Conservation (phyloP, 768 basidiomycete species). For the Lenzites betulinus region DNA sequence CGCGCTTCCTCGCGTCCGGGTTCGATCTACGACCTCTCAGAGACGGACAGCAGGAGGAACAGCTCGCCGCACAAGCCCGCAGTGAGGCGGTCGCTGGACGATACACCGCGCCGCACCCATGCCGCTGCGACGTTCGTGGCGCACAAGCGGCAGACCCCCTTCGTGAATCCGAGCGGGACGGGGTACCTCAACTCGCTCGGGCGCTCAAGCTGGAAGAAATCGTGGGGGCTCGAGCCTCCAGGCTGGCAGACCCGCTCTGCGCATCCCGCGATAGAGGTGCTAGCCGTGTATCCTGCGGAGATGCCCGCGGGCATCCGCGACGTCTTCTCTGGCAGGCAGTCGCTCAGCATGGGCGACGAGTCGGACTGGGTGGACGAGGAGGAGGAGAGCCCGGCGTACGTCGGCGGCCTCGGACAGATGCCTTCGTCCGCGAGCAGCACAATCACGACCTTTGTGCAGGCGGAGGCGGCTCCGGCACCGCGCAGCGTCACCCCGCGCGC, state of each 20-base stretch:
- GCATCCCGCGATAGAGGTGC: conserved; percentile 71
- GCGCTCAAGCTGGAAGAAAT: conserved; percentile 85
- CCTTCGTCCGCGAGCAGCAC: conserved; percentile 26
- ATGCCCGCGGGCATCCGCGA: conserved; percentile 58
- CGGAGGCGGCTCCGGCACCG: conserved; percentile 22
- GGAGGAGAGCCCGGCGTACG: conserved; percentile 70
- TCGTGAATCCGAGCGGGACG: conserved; percentile 53
- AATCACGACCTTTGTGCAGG: conserved; percentile 17
- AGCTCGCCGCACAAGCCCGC: conserved; percentile 62
- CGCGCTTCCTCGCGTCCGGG: conserved; percentile 74
- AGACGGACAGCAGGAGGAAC: conserved; percentile 63
- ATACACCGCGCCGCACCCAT: conserved; percentile 40
- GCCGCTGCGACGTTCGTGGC: conserved; percentile 70
- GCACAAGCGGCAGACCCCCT: conserved; percentile 79
- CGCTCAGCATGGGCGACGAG: conserved; percentile 67
- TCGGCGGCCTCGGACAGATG: conserved; percentile 77
- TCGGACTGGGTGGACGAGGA: conserved; percentile 91
- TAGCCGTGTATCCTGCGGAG: conserved; percentile 61
- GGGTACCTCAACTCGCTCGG: conserved; percentile 47
- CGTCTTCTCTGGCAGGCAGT: conserved; percentile 74
- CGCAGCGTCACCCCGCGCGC: conserved; percentile 9
- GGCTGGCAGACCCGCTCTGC: conserved; percentile 73
- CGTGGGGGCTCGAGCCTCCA: conserved; percentile 85
- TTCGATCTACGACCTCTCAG: conserved; percentile 76
- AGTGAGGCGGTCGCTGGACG: conserved; percentile 52